phyloP scores from a whole-genome alignment of 225 moss, liverwort and hornwort genomes.

The Asterella californica region DNA sequence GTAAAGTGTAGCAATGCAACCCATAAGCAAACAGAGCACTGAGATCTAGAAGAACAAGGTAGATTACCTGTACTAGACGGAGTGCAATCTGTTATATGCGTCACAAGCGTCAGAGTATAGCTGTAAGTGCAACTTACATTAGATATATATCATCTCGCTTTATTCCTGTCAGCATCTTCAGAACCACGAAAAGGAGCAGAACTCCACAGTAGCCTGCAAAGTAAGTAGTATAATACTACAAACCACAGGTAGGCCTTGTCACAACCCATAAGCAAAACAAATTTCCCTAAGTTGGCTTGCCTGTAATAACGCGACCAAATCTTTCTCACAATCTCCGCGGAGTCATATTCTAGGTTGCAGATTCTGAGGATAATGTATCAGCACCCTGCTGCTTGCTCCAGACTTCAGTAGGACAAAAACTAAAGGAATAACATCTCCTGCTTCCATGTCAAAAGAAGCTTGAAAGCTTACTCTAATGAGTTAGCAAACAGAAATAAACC shows the following conservation, averaged over 20 bases:
- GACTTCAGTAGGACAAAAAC: not conserved
- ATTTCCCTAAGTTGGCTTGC: not conserved
- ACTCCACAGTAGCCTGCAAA: constrained; percentile 91
- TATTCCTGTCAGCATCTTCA: constrained; percentile 85
- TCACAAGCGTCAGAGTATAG: too few species aligned
- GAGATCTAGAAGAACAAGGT: too few species aligned
- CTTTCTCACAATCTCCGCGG: not conserved
- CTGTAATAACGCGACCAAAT: not conserved
- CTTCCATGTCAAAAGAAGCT: not conserved
- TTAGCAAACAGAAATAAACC: not conserved
- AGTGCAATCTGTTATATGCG: too few species aligned
- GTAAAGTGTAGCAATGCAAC: too few species aligned
- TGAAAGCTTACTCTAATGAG: not conserved
- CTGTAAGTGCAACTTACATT: constrained; percentile 65
- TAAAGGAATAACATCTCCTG: not conserved
- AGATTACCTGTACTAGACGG: too few species aligned
- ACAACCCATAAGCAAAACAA: not conserved
- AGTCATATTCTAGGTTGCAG: not conserved
- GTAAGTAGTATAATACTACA: constrained; percentile 91
- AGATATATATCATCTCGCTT: constrained; percentile 63
- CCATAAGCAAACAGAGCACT: too few species aligned
- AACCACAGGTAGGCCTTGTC: not conserved
- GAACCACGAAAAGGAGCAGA: constrained; percentile 60
- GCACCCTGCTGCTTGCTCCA: not conserved
- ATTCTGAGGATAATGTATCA: not conserved